Conservation (phyloP, 2,329 filamentous ascomycete genomes). For the Colletotrichum australisinense region DNA sequence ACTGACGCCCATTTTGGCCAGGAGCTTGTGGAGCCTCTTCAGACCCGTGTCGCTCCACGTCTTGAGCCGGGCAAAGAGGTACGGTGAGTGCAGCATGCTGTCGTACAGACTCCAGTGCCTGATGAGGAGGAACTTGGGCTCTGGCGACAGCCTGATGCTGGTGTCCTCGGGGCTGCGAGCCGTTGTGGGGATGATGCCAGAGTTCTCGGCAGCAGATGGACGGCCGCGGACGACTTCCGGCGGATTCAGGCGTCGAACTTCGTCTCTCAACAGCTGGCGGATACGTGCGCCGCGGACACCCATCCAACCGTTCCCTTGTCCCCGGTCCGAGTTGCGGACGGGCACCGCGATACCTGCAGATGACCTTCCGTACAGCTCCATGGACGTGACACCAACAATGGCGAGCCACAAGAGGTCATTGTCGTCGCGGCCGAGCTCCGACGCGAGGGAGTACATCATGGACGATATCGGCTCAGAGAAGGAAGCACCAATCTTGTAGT, state of each 20-base stretch:
- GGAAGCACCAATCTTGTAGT: slow-evolving; percentile 88
- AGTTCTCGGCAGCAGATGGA: slow-evolving; percentile 72
- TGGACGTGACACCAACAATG: slow-evolving; percentile 94
- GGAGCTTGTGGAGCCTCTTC: slow-evolving; percentile 90
- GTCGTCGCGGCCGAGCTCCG: slow-evolving; percentile 94
- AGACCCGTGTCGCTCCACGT: slow-evolving; percentile 93
- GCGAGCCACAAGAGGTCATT: slow-evolving; percentile 96
- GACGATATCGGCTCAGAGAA: slow-evolving; percentile 96
- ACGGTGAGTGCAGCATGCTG: slow-evolving; percentile 97
- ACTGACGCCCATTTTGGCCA: slow-evolving; percentile 98
- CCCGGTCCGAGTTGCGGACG: slow-evolving; percentile 66
- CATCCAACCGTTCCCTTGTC: slow-evolving; percentile 77
- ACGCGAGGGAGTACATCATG: slow-evolving; percentile 93
- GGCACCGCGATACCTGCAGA: slow-evolving; percentile 80
- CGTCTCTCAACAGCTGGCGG: slow-evolving; percentile 87
- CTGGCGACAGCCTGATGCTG: slow-evolving; percentile 90
- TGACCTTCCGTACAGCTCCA: slow-evolving; percentile 90
- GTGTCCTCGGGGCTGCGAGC: slow-evolving; percentile 91
- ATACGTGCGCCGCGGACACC: slow-evolving; percentile 86
- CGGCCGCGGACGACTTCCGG: slow-evolving; percentile 73
- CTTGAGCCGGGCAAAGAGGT: slow-evolving; percentile 89
- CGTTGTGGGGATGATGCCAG: slow-evolving; percentile 88
- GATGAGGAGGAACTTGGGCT: slow-evolving; percentile 92
- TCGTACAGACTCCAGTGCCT: slow-evolving; percentile 98
- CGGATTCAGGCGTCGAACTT: slow-evolving; percentile 93